Percentiles rank a stretch among this genome's conserved stretches.
phyloP scores from a whole-genome alignment of 2,329 filamentous ascomycete species.

The Pseudogymnoascus sp. region DNA sequence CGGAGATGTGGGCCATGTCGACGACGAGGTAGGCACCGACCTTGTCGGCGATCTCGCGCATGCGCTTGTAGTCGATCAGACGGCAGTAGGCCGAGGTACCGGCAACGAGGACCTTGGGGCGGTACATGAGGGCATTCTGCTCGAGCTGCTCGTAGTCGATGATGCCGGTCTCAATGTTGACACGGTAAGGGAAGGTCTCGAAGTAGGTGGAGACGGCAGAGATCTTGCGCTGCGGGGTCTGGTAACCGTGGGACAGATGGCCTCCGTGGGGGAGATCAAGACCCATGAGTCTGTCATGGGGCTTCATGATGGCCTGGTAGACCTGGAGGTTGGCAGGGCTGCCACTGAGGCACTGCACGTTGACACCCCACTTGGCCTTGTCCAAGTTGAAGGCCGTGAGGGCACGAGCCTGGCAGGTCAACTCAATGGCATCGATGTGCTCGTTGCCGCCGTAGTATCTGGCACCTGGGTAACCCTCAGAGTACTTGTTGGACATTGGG shows the following conservation, averaged over 20 bases:
- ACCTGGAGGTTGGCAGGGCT: slow-evolving; percentile 96
- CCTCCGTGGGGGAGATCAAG: slow-evolving; percentile 94
- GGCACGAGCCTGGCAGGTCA: slow-evolving; percentile 88
- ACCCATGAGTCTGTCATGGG: slow-evolving; percentile 94
- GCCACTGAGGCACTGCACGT: slow-evolving; percentile 89
- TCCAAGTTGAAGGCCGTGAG: slow-evolving; percentile 86
- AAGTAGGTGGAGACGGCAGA: slow-evolving; percentile 98
- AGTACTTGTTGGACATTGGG: slow-evolving; percentile 98
- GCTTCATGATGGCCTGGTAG: slow-evolving; percentile 94
- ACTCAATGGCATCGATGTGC: slow-evolving; percentile 95
- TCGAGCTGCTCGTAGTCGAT: slow-evolving; percentile 95
- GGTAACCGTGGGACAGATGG: slow-evolving; percentile 94
- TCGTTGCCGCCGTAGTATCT: slow-evolving; percentile 99
- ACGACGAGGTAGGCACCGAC: slow-evolving; percentile 92
- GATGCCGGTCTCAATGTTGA: slow-evolving; percentile 81
- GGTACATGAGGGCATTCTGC: slow-evolving; percentile 83
- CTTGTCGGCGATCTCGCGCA: slow-evolving; percentile 91
- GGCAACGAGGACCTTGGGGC: slow-evolving; percentile 91
- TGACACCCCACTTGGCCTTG: slow-evolving; percentile 90
- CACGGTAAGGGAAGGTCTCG: slow-evolving; percentile 94
- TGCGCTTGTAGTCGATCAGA: slow-evolving; percentile 90
- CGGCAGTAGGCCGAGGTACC: slow-evolving; percentile 98
- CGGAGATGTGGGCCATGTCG: slow-evolving; percentile 98
- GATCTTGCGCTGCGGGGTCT: slow-evolving; percentile 93
- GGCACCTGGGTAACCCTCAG: slow-evolving; percentile 94